Base-by-base conservation (phyloP, 768 basidiomycete species). In the Rhizopogon vulgaris region DNA sequence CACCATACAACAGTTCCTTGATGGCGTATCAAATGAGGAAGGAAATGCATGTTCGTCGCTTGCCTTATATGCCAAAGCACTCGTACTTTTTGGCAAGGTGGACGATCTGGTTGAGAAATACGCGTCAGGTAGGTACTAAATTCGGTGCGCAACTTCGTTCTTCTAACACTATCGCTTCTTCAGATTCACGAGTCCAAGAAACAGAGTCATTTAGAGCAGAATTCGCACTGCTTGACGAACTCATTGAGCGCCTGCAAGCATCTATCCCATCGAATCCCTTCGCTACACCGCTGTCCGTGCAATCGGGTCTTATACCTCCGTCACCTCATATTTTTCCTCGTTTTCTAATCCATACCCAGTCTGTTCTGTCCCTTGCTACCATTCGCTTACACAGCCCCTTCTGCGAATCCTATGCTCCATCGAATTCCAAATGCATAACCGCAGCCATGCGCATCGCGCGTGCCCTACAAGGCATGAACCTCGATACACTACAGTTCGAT, bases 151-250 rank as follows among this genome's bases (percentile, higher is more conserved):
- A 32, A 24, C 5, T 11, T 48, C 10, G 18, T 52, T 30, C 18
- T n/a, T 38, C 37, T 18, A 32, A 18, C 4, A 51, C 14, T 27
- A 2, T 25, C 24, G 14, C 27, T 50, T 38, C 11, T 10, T 11
- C 34, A 49, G 28, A 49, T 51, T 12, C 37, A 18, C 51, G 22
- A 2, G 6, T 48, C 11, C 12, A 38, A 73, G 12, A 69, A 75
- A 77, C 56, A 49, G 73, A 62, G 36, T 48, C 51, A 38, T 78
- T 78, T 50, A 67, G 67, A 24, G 62, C 67, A 12, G 71, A 73
- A 6, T 79, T 81, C 18, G 68, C 68, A 38, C 73, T 71, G 2
- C 63, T 80, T 50, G 75, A 78, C 54, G 60, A 66, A 30, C 68
- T 80, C 41, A 75, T 81, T 36, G 73, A 75, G 4, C 59, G 60